Base-by-base conservation (phyloP, 2,329 filamentous ascomycete species). In the Cladosporium sp. region DNA sequence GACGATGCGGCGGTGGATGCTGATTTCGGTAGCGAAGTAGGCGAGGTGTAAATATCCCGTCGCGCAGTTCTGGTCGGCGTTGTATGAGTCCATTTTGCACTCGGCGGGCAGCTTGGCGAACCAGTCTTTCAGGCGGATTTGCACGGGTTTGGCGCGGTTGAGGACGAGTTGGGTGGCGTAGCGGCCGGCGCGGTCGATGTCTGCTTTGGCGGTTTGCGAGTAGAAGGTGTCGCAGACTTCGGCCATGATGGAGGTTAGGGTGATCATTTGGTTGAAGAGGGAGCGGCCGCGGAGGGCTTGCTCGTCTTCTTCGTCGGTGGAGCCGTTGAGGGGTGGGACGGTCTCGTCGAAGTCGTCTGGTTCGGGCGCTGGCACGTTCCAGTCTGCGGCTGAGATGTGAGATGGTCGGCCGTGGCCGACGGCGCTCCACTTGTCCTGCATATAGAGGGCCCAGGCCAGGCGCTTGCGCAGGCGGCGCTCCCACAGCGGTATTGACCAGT, bases 21-120 rank as follows among this genome's bases (percentile, higher is more conserved):
- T 95, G 74, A 97, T 97, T 79, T 97, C 93, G 3, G 92, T 92
- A 1, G 93, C 93, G 74, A 96, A 97, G 79, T 97, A 97, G 62
- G 90, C 92, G 59, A 97, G 85, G 77, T 97, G 93, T 13, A 97
- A 85, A 73, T 93, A 94, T 18, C 81, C 81, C 63, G 72, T 80
- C 5, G 81, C 79, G 7, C 79, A 81, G 30, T 83, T 76, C 66
- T 79, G 77, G 54, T 75, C 76, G 34, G 61, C 26, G 65, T 64
- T 64, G 25, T 59, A 57, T 30, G 46, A 51, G 66, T 93, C 90
- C 84, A 94, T 90, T 46, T 90, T 87, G 66, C 85, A 79, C 63
- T 79, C 79, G 3, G 80, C 70, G 0, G 90, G 90, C n/a, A 94
- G 79, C 23, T 84, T 86, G 23, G 89, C 83, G 73, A 92, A 92